Evolutionary conservation across 164 flowering plant genomes (phyloP).

Genomic region (Kalanchoe fedtschenkoi): DNA sequence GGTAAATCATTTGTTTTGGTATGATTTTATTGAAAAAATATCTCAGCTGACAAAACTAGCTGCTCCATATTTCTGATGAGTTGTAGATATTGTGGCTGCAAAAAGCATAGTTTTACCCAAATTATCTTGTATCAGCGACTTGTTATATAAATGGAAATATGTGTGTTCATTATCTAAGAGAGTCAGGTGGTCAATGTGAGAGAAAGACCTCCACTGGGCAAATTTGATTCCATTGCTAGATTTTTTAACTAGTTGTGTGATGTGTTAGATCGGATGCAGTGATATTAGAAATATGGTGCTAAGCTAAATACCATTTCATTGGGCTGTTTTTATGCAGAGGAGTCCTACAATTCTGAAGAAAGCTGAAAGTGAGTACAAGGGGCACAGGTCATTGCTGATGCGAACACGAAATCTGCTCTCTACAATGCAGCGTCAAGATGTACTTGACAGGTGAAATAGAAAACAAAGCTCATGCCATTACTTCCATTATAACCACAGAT

Average conservation of each 20-base stretch:
- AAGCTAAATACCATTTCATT: neutral
- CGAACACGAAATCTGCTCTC: constrained; percentile 76
- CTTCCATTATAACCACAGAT: neutral
- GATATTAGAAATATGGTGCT: neutral
- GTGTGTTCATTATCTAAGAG: neutral
- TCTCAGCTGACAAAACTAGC: neutral
- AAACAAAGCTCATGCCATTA: neutral
- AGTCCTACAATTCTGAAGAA: constrained; percentile 67
- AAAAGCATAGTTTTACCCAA: neutral
- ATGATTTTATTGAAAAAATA: neutral
- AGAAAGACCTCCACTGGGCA: neutral
- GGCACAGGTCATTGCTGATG: constrained; percentile 71
- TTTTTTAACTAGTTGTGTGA: neutral
- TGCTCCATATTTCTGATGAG: neutral
- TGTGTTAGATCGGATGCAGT: neutral
- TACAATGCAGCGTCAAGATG: constrained; percentile 84
- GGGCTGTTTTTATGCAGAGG: constrained; percentile 31
- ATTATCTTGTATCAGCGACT: neutral
- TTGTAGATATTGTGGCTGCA: neutral
- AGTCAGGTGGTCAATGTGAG: neutral
- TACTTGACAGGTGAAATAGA: constrained; percentile 57
- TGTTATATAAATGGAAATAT: neutral
- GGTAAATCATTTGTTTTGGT: constrained; percentile 33
- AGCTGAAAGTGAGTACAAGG: constrained; percentile 91
- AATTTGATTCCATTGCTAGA: too few species aligned